Evolutionary conservation across 768 basidiomycete species (phyloP).

Genomic region (Xerocomellus amylosporus): DNA sequence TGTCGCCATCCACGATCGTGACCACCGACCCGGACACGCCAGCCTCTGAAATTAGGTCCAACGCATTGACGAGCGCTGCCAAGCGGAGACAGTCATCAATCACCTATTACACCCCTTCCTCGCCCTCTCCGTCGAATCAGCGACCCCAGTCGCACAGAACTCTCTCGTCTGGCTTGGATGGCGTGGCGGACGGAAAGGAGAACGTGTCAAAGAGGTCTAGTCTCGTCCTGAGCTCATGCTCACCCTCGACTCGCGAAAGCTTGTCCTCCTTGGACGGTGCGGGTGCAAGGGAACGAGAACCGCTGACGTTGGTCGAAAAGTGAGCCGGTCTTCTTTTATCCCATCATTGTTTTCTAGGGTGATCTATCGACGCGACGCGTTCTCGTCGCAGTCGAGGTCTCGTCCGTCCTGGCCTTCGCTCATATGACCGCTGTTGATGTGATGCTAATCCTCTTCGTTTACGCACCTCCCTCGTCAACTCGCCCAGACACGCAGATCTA

Average conservation of each 20-base stretch:
- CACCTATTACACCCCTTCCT: conserved; percentile 27
- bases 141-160: conserved; percentile 2
- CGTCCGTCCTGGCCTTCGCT: background rate
- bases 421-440: background rate
- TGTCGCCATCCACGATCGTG: conserved; percentile 1
- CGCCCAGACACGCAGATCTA: conserved; percentile 68
- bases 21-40: background rate
- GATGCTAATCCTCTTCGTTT: background rate
- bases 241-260: conserved; percentile 20
- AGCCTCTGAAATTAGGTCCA: background rate
- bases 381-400: background rate
- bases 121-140: conserved; percentile 25
- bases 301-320: conserved; percentile 71
- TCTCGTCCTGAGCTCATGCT: conserved; percentile 14
- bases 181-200: conserved; percentile 8
- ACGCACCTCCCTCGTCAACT: no score
- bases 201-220: conserved; percentile 19
- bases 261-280: conserved; percentile 11
- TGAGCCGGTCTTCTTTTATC: conserved; percentile 35
- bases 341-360: background rate
- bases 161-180: conserved; percentile 1
- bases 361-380: background rate
- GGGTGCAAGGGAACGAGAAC: conserved; percentile 31
- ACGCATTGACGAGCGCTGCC: background rate
- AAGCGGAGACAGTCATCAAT: conserved; percentile 31